Percentiles rank a stretch among this genome's conserved stretches.
These are phyloP conservation scores for Boechera retrofracta DNA, from an alignment of 345 rosid species.

Conservation along the genomic window DNA sequence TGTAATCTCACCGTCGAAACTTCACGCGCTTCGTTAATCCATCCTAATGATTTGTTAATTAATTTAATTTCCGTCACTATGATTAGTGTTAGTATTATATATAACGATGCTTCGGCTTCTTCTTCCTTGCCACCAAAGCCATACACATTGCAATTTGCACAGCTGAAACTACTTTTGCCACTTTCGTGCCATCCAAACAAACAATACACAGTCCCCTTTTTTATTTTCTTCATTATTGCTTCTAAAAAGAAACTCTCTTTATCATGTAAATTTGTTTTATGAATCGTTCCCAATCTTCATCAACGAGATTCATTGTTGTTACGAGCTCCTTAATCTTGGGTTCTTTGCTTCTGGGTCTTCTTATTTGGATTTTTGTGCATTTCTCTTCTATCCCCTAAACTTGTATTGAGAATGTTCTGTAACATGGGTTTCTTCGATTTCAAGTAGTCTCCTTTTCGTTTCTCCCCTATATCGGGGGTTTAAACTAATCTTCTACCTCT, in stretches of 20 bases:
- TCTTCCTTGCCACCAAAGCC: constrained; percentile 35
- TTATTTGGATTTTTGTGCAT: constrained; percentile 13
- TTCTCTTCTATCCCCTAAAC: constrained; percentile 20
- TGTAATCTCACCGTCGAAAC: neutral
- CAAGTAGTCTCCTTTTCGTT: constrained; percentile 27
- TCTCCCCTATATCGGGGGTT: neutral
- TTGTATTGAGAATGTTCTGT: constrained; percentile 26
- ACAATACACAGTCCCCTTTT: constrained; percentile 10
- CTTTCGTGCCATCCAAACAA: constrained; percentile 41
- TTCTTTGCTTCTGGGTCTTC: constrained; percentile 7
- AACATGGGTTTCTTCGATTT: constrained; percentile 29
- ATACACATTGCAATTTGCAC: constrained; percentile 39
- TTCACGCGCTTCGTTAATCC: constrained; percentile 33
- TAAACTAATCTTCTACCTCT: constrained; percentile 1
- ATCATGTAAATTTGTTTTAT: constrained; percentile 41
- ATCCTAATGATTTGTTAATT: neutral
- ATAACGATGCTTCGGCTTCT: constrained; percentile 35
- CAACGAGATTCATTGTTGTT: constrained; percentile 32
- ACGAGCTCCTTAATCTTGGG: constrained; percentile 27
- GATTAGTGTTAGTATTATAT: constrained; percentile 11
- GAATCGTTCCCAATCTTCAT: constrained; percentile 25
- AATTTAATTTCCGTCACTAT: neutral
- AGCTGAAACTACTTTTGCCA: constrained; percentile 33
- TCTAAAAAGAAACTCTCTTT: constrained; percentile 4
- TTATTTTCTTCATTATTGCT: constrained; percentile 26